Evolutionary conservation across 2,329 filamentous ascomycete species (phyloP), one percentile per base, ranked within the genome.

Genomic region (Arthrobotrys iridis): DNA sequence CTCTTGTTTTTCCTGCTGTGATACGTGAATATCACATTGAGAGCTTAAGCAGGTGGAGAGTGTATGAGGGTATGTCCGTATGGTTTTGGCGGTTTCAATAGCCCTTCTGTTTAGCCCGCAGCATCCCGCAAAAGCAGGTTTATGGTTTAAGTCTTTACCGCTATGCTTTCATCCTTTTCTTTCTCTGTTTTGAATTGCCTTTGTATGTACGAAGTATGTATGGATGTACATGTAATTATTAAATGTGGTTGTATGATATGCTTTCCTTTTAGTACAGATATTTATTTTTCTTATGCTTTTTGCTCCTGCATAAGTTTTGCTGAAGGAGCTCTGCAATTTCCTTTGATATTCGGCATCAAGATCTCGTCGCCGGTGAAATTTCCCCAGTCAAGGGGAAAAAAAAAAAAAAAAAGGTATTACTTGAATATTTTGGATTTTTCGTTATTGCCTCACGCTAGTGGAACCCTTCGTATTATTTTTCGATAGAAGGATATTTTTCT

Each of bases 11-110:
- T 15, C n/a, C 26, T 63, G 58, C 43, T 63, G 58, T 63, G 58
- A 63, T 63, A 62, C 58, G 40, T 45, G 41, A 62, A 62, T 45
- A 62, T 55, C 50, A 55, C 50, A 55, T 55, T 37, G 8, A 15
- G 15, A 3, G 6, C n/a, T n/a, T n/a, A n/a, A n/a, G n/a, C n/a
- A n/a, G n/a, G n/a, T n/a, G n/a, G n/a, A n/a, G n/a, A n/a, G n/a
- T n/a, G n/a, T n/a, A n/a, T n/a, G n/a, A n/a, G n/a, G n/a, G n/a
- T n/a, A n/a, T n/a, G n/a, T n/a, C n/a, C n/a, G n/a, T n/a, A 30
- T 35, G n/a, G 28, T 22, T 15, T 11, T 20, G 28, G 8, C 37
- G 30, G 46, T 50, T 50, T 50, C 46, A 50, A 50, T 50, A 50
- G 24, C 24, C 46, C 33, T 50, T 50, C 13, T 50, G 46, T 50